phyloP scores from a whole-genome alignment of 805 yeast genomes.

The Torulaspora gathmanii region DNA sequence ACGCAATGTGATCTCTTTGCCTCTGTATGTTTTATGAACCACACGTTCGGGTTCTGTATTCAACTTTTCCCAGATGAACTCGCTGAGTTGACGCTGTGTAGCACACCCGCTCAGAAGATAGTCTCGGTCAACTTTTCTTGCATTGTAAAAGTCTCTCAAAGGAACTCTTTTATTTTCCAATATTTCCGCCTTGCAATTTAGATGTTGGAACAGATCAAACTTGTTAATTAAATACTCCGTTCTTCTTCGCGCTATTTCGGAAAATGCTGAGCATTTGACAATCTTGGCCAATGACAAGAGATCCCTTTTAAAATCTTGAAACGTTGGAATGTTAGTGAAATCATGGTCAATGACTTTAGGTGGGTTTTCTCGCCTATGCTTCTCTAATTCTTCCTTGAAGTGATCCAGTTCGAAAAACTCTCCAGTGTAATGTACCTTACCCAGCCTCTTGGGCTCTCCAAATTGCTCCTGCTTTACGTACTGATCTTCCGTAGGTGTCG shows the following conservation, averaged over 20 bases:
- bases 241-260: slow-evolving; percentile 28
- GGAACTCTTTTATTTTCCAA: slow-evolving; percentile 39
- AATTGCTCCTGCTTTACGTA: slow-evolving; percentile 5
- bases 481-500: slow-evolving; percentile 10
- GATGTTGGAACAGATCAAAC: slow-evolving; percentile 35
- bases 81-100: slow-evolving; percentile 32
- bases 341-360: neutral
- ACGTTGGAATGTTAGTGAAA: slow-evolving; percentile 24
- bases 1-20: slow-evolving; percentile 23
- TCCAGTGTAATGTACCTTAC: slow-evolving; percentile 36
- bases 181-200: slow-evolving; percentile 36
- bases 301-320: slow-evolving; percentile 33
- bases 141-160: slow-evolving; percentile 74
- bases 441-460: slow-evolving; percentile 5
- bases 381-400: slow-evolving; percentile 20
- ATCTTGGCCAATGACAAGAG: slow-evolving; percentile 25
- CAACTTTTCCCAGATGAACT: slow-evolving; percentile 38
- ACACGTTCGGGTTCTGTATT: slow-evolving; percentile 36
- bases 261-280: slow-evolving; percentile 16
- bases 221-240: slow-evolving; percentile 33
- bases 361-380: slow-evolving; percentile 5
- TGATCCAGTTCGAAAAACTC: slow-evolving; percentile 34
- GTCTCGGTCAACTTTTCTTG: slow-evolving; percentile 76
- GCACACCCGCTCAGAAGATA: slow-evolving; percentile 29
- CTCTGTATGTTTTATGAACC: slow-evolving; percentile 28